Evolutionary conservation across 2,329 filamentous ascomycete genomes (phyloP).

Genomic region (Talaromyces sp.): DNA sequence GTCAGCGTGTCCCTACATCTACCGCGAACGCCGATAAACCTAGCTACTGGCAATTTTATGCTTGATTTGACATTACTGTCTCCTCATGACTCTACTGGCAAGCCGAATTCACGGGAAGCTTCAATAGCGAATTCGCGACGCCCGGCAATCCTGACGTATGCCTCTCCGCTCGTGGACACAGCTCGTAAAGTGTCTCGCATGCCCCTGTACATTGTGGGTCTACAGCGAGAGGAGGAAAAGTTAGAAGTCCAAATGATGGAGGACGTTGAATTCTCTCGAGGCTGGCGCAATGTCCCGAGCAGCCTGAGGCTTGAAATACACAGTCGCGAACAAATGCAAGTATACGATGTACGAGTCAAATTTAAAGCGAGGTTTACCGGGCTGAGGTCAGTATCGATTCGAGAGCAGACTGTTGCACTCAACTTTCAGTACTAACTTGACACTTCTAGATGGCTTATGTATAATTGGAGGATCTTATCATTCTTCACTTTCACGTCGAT

Average conservation of each 20-base stretch:
- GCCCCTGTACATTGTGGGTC: slow-evolving; percentile 64
- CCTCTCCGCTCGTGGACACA: slow-evolving; percentile 61
- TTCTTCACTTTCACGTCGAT: slow-evolving; percentile 62
- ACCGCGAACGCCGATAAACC: slow-evolving; percentile 71
- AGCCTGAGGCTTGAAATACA: slow-evolving; percentile 63
- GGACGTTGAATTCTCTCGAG: slow-evolving; percentile 58
- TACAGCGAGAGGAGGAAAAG: slow-evolving; percentile 57
- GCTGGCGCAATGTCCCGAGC: slow-evolving; percentile 48
- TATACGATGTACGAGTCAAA: slow-evolving; percentile 64
- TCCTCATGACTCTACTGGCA: slow-evolving; percentile 28
- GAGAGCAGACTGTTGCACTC: background rate
- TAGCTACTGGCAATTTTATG: slow-evolving; percentile 89
- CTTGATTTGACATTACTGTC: slow-evolving; percentile 67
- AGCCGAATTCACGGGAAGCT: slow-evolving; percentile 24
- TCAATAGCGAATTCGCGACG: slow-evolving; percentile 63
- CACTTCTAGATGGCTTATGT: slow-evolving; percentile 68
- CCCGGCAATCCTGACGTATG: slow-evolving; percentile 73
- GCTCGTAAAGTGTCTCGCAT: slow-evolving; percentile 59
- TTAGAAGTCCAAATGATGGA: slow-evolving; percentile 70
- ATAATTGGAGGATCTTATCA: slow-evolving; percentile 67
- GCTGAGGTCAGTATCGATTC: slow-evolving; percentile 44
- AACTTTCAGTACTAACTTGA: background rate
- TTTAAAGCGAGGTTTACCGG: slow-evolving; percentile 73
- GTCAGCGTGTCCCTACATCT: slow-evolving; percentile 69
- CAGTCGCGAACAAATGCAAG: slow-evolving; percentile 63